phyloP scores from a whole-genome alignment of 768 basidiomycete genomes.

The Peribolospora baueri region DNA sequence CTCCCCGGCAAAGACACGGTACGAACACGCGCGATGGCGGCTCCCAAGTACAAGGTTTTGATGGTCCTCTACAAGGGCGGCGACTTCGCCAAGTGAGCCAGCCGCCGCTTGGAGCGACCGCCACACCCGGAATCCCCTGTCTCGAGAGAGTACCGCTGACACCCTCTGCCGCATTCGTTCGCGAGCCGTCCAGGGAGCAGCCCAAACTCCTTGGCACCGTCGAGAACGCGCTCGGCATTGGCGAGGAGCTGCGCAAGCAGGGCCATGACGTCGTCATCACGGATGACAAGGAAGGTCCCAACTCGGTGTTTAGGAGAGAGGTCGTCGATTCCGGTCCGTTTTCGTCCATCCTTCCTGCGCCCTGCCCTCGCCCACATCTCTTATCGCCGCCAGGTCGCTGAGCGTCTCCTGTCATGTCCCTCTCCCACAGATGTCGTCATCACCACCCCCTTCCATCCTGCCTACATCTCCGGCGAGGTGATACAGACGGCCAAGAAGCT shows the following conservation, averaged over 20 bases:
- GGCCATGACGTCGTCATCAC: conserved; percentile 23
- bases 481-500: conserved; percentile 50
- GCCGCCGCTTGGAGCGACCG: conserved; percentile 3
- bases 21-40: too few species aligned
- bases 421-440: not conserved
- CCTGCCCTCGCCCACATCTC: not conserved
- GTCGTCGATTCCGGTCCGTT: conserved; percentile 11
- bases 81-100: conserved; percentile 8
- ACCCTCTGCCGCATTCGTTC: conserved; percentile 35
- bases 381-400: not conserved
- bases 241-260: conserved; percentile 6
- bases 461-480: conserved; percentile 13
- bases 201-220: conserved; percentile 53
- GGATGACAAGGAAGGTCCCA: conserved; percentile 22
- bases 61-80: conserved; percentile 13
- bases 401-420: not conserved
- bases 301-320: conserved; percentile 13
- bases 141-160: too few species aligned
- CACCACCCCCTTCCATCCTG: conserved; percentile 16
- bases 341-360: not conserved
- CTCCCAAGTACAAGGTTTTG: conserved; percentile 2
- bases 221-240: conserved; percentile 29
- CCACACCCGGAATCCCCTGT: too few species aligned
- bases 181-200: conserved; percentile 39
- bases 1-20: too few species aligned